phyloP scores from a whole-genome alignment of 108 stramenopile genomes.

The Nitzschia sp. region DNA sequence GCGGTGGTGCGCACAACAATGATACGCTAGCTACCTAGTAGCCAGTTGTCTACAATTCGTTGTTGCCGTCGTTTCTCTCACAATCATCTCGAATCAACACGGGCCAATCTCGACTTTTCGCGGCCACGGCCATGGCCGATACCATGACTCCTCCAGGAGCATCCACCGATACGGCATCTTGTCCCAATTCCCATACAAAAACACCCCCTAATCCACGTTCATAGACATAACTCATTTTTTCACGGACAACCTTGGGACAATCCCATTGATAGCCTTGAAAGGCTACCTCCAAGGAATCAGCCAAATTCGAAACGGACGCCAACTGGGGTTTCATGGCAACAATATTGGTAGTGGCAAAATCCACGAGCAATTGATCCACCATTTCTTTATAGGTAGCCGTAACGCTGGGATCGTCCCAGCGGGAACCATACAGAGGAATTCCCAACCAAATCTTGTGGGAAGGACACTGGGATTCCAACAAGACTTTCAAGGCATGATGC shows the following conservation, averaged over 20 bases:
- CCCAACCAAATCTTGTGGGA: conserved; percentile 17
- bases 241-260: background rate
- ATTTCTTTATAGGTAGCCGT: background rate
- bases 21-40: background rate
- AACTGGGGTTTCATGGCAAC: background rate
- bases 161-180: background rate
- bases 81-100: too few species aligned
- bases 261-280: conserved; percentile 9
- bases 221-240: background rate
- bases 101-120: background rate
- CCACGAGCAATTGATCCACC: background rate
- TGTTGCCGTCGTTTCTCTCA: background rate
- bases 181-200: conserved; percentile 16
- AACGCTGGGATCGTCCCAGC: background rate
- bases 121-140: background rate
- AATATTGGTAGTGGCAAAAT: background rate
- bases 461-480: conserved; percentile 3
- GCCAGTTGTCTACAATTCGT: background rate
- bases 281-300: background rate
- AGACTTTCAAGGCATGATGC: background rate
- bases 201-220: background rate
- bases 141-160: background rate
- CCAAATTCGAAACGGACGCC: background rate
- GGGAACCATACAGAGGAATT: conserved; percentile 3
- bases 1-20: background rate